A percentile compares a stretch with the other conserved stretches of the same genome.
Conservation (phyloP, 1,284 basidiomycete species). For the Puccinia horiana region DNA sequence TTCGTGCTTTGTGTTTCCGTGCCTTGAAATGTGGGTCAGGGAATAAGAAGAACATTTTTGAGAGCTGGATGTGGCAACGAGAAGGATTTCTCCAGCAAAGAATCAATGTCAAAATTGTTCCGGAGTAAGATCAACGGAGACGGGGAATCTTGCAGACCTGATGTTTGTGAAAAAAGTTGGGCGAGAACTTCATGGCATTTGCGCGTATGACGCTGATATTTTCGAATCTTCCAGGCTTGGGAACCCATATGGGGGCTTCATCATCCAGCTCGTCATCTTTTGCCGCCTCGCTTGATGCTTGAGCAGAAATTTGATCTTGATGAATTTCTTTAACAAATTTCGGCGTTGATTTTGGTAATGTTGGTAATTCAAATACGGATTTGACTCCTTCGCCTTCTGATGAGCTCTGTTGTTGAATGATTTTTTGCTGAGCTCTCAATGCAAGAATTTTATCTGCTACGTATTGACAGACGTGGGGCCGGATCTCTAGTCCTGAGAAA, state of each 20-base stretch:
- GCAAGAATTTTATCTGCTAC: constrained; percentile 91
- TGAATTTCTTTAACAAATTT: constrained; percentile 48
- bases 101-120: background rate
- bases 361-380: constrained; percentile 24
- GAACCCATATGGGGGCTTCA: constrained; percentile 44
- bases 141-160: constrained; percentile 62
- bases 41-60: constrained; percentile 95
- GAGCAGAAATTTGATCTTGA: constrained; percentile 18
- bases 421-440: constrained; percentile 66
- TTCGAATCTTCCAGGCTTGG: constrained; percentile 67
- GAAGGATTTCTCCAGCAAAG: background rate
- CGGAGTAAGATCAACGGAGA: background rate
- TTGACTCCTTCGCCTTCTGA: background rate
- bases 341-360: constrained; percentile 32
- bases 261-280: constrained; percentile 43
- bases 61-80: constrained; percentile 61
- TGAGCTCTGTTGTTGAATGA: constrained; percentile 14
- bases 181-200: constrained; percentile 98
- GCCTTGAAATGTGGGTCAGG: constrained; percentile 99
- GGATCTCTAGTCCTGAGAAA: constrained; percentile 85
- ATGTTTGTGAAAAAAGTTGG: constrained; percentile 90
- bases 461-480: constrained; percentile 93
- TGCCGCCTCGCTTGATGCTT: constrained; percentile 22
- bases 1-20: constrained; percentile 93
- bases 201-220: constrained; percentile 93